These are phyloP conservation scores for Phoma sp. DNA, from an alignment of 2,329 filamentous ascomycete genomes.

Conservation along the genomic window DNA sequence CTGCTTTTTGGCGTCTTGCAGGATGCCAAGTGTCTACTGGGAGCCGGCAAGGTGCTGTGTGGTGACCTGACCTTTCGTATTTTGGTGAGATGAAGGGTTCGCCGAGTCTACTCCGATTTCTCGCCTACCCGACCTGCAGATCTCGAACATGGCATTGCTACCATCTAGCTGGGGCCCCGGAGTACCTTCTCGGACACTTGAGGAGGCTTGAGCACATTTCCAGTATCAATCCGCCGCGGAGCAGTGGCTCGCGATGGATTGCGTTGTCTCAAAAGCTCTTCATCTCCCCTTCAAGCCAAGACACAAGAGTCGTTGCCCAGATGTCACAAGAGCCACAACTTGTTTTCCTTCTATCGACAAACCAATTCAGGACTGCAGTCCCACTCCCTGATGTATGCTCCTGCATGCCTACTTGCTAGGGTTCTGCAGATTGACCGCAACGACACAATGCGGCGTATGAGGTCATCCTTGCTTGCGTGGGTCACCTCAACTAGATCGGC, in stretches of 20 bases:
- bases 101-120: slow-evolving; percentile 15
- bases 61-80: slow-evolving; percentile 3
- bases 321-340: slow-evolving; percentile 8
- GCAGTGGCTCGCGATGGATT: too few species aligned
- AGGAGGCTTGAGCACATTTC: background rate
- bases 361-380: slow-evolving; percentile 1
- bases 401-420: slow-evolving; percentile 7
- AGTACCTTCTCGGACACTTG: background rate
- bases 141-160: background rate
- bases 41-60: too few species aligned
- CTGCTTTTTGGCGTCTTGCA: too few species aligned
- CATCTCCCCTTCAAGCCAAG: slow-evolving; percentile 1
- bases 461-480: slow-evolving; percentile 16
- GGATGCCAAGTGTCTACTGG: too few species aligned
- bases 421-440: background rate
- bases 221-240: background rate
- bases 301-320: slow-evolving; percentile 1
- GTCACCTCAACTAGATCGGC: slow-evolving; percentile 14
- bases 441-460: slow-evolving; percentile 3
- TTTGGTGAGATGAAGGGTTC: slow-evolving; percentile 2
- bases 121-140: background rate
- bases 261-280: background rate
- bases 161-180: background rate
- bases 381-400: slow-evolving; percentile 10
- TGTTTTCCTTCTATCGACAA: slow-evolving; percentile 1